Conservation (phyloP, 2,329 filamentous ascomycete species). For the Cryphonectria japonica region DNA sequence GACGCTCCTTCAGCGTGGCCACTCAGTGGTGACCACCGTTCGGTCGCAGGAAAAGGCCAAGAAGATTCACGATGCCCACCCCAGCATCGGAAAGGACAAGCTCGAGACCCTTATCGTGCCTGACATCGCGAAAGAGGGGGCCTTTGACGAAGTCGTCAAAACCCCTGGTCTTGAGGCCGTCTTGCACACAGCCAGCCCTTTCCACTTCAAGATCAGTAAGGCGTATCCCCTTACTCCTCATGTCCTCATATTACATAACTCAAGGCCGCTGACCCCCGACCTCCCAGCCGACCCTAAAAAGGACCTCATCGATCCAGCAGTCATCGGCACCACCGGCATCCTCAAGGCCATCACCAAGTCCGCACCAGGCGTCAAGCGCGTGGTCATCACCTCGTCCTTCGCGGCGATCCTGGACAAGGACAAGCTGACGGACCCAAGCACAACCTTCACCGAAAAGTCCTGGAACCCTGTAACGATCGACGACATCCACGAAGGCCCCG, state of each 20-base stretch:
- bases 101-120: slow-evolving; percentile 66
- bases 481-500: slow-evolving; percentile 44
- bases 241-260: not conserved
- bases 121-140: slow-evolving; percentile 73
- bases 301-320: slow-evolving; percentile 61
- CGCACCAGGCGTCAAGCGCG: slow-evolving; percentile 66
- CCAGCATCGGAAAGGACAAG: slow-evolving; percentile 44
- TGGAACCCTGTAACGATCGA: slow-evolving; percentile 59
- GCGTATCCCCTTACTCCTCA: slow-evolving; percentile 2
- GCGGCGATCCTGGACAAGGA: slow-evolving; percentile 52
- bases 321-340: slow-evolving; percentile 68
- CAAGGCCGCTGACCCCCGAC: not conserved
- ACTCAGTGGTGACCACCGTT: slow-evolving; percentile 60
- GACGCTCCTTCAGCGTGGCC: slow-evolving; percentile 53
- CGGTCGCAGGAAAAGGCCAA: slow-evolving; percentile 57
- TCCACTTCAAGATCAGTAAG: slow-evolving; percentile 56
- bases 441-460: slow-evolving; percentile 50
- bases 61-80: slow-evolving; percentile 54
- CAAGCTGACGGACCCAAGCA: slow-evolving; percentile 42
- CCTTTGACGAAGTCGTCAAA: slow-evolving; percentile 69
- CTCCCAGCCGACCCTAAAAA: slow-evolving; percentile 49
- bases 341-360: slow-evolving; percentile 68
- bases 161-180: slow-evolving; percentile 57
- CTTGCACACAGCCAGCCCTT: slow-evolving; percentile 64
- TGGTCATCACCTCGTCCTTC: slow-evolving; percentile 66